Evolutionary conservation across 2,329 filamentous ascomycete genomes (phyloP).

Genomic region (Fusarium falciforme): DNA sequence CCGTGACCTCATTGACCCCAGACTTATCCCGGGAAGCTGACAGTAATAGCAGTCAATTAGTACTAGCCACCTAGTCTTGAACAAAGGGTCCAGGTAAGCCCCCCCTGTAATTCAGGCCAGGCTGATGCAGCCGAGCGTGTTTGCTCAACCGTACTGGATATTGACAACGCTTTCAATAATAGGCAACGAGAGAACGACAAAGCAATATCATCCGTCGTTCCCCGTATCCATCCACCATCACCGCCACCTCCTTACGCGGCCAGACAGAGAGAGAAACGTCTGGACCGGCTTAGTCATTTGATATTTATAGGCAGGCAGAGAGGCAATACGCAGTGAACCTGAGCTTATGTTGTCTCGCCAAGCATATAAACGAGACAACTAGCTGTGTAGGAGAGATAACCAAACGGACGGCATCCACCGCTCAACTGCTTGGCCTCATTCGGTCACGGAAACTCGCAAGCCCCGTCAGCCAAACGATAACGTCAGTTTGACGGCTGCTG

Average conservation of each 20-base stretch:
- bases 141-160: background rate
- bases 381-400: background rate
- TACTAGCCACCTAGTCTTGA: background rate
- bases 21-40: conserved; percentile 1
- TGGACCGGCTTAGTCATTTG: conserved; percentile 3
- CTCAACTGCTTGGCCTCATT: background rate
- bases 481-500: conserved; percentile 8
- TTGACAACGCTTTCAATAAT: background rate
- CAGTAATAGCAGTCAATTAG: background rate
- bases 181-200: conserved; percentile 5
- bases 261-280: background rate
- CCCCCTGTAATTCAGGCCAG: background rate
- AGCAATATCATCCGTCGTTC: background rate
- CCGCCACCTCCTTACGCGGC: conserved; percentile 7
- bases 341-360: conserved; percentile 1
- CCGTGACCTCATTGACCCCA: background rate
- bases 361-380: conserved; percentile 9
- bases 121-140: background rate
- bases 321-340: background rate
- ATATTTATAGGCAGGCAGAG: background rate
- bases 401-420: conserved; percentile 4
- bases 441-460: background rate
- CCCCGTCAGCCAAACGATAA: background rate
- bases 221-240: background rate
- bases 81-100: background rate